Evolutionary conservation across 306 rosid genomes (phyloP), one percentile per base, ranked within the genome.

Genomic region (Begonia peltatifolia): DNA sequence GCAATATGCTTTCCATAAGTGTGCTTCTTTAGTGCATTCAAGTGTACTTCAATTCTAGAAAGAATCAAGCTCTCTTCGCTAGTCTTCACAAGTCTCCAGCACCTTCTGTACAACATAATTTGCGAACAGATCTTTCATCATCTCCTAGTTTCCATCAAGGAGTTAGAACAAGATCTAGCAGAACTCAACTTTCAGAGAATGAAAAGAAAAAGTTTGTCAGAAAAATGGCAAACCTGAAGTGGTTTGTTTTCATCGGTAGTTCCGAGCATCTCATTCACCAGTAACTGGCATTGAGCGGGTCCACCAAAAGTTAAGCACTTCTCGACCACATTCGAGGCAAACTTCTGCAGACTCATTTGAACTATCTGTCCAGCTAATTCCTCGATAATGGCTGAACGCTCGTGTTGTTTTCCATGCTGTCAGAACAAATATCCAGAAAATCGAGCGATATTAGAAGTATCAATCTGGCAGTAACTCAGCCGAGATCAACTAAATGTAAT

Each of bases 81-180:
- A 94, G 79, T 90, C 97, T 11, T 85, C 94, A 62, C 97, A 90
- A 56, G 94, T 90, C 68, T 90, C 97, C 57, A 90, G 76, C 68
- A 90, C 94, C 72, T 90, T 90, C 64, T 90, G 97, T 47, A 90
- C 97, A n/a, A n/a, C n/a, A n/a, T n/a, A n/a, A n/a, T n/a, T n/a
- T n/a, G n/a, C n/a, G n/a, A n/a, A n/a, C n/a, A n/a, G n/a, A n/a
- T n/a, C n/a, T n/a, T n/a, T n/a, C n/a, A 89, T 89, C 97, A 89
- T 89, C 2, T 89, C 84, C 84, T 78, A 20, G 23, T 20, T 20
- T 20, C 23, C 23, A 3, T 20, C 23, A 20, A 20, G 23, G 23
- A 20, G 23, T 20, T 1, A 2, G 12, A 42, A 42, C 46, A 42
- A 42, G 10, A 42, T 42, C 2, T 20, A 20, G 46, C 10, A 42